Conservation (phyloP, 2,329 filamentous ascomycete genomes). For the Blastomyces emzantsi region DNA sequence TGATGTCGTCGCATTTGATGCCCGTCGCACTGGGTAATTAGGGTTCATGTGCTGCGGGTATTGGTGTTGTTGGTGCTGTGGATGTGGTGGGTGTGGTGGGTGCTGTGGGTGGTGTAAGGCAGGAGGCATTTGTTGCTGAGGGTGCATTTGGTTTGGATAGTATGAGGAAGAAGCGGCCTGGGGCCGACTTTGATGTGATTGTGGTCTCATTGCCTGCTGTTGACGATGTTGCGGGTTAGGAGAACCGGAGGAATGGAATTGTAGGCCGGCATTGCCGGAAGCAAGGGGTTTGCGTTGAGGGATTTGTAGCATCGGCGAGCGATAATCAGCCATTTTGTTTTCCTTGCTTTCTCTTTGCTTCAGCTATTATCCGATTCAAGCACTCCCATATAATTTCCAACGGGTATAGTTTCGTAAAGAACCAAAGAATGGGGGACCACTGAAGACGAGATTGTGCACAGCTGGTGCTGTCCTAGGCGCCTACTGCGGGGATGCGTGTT, state of each 20-base stretch:
- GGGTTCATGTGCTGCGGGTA: slow-evolving; percentile 7
- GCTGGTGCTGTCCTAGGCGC: background rate
- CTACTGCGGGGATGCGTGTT: background rate
- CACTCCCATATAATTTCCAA: background rate
- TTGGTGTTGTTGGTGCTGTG: slow-evolving; percentile 8
- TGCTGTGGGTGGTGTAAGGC: slow-evolving; percentile 12
- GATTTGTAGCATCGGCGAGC: slow-evolving; percentile 15
- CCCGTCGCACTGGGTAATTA: slow-evolving; percentile 22
- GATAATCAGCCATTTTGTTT: slow-evolving; percentile 17
- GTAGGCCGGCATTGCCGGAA: slow-evolving; percentile 16
- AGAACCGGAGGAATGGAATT: slow-evolving; percentile 14
- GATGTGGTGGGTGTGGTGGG: background rate
- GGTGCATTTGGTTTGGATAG: slow-evolving; percentile 14
- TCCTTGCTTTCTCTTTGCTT: background rate
- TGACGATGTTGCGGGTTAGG: slow-evolving; percentile 4
- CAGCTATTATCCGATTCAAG: background rate
- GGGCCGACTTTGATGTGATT: slow-evolving; percentile 14
- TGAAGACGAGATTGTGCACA: background rate
- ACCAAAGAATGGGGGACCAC: background rate
- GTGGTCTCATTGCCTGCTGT: slow-evolving; percentile 4
- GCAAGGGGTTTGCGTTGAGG: slow-evolving; percentile 17
- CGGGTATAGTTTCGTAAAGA: background rate
- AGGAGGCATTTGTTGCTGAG: slow-evolving; percentile 10
- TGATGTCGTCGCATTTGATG: slow-evolving; percentile 35
- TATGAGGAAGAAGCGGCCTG: slow-evolving; percentile 15